Evolutionary conservation across 441 rosid genomes (phyloP).

Genomic region (Eruca vesicaria): DNA sequence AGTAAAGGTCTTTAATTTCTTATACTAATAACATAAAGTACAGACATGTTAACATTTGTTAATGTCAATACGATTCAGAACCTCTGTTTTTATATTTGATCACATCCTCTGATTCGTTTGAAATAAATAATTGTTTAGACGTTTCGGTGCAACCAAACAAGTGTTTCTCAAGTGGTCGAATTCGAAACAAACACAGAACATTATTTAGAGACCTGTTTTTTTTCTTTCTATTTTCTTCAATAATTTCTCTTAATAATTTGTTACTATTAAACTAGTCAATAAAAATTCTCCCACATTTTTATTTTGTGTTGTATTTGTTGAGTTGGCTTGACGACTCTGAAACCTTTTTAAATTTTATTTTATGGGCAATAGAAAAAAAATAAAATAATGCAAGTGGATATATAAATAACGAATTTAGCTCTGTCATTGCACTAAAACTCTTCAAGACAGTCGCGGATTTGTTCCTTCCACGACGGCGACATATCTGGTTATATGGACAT

Average conservation of each 20-base stretch:
- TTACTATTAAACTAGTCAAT: not conserved
- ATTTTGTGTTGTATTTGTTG: conserved; percentile 17
- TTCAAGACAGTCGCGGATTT: conserved; percentile 8
- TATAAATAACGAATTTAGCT: not conserved
- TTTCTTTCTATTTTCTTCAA: not conserved
- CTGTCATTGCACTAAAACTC: conserved; percentile 13
- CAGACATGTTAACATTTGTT: not conserved
- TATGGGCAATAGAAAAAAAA: not conserved
- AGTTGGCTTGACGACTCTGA: conserved; percentile 32
- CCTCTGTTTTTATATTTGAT: conserved; percentile 6
- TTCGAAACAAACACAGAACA: not conserved
- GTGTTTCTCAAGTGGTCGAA: not conserved
- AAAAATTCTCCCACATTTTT: conserved; percentile 3
- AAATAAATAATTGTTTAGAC: not conserved
- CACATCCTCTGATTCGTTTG: not conserved
- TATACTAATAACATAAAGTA: conserved; percentile 7
- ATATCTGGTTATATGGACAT: not conserved
- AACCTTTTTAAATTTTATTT: not conserved
- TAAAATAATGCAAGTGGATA: conserved; percentile 4
- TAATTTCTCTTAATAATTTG: not conserved
- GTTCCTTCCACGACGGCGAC: conserved; percentile 27
- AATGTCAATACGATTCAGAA: conserved; percentile 11
- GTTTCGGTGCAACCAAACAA: not conserved
- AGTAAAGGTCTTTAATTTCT: not conserved
- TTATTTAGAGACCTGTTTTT: not conserved